Base-by-base conservation (phyloP, 2,329 filamentous ascomycete genomes). In the Cytospora chrysosperma region DNA sequence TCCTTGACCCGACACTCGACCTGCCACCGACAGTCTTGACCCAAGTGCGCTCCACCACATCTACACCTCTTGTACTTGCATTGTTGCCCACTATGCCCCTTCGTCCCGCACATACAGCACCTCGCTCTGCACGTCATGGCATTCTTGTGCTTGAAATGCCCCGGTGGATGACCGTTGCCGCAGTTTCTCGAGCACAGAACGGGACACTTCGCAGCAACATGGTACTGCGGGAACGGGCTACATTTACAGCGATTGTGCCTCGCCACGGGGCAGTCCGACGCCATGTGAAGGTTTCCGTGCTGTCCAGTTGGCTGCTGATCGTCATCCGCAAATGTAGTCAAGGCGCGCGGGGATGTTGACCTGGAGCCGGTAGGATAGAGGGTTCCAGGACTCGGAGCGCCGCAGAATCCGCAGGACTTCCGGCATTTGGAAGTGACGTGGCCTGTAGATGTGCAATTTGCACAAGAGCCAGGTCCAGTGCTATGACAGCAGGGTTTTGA, bases 51-150 rank as follows among this genome's bases (percentile, higher is more conserved):
- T 13, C 62, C 67, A 19, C 77, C 75, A 67, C 76, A 79, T 4
- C 72, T 70, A 59, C 77, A 78, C 21, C 63, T 68, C 61, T 70
- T 70, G 34, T 74, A 58, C 26, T 72, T 68, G 63, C 77, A 78
- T 30, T 76, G 70, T 17, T 63, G 69, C n/a, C 76, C 76, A 28
- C 70, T 71, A 63, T 79, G 76, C 2, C 74, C 75, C 24, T 65
- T 68, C 4, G 73, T 60, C n/a, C 77, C 77, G 62, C 77, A 79
- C 76, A 79, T 78, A 65, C 76, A 78, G 66, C 77, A 79, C 21
- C 77, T 72, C 19, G 68, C 55, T 21, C 66, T 65, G 68, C 76
- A 79, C 3, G 70, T 68, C 71, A 79, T 78, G 51, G 76, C 76
- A 51, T 72, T 75, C 30, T 68, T 68, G 65, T 77, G 74, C 53